Conservation (phyloP, 176 grass and related monocot species). For the Eremochloa ophiuroides region DNA sequence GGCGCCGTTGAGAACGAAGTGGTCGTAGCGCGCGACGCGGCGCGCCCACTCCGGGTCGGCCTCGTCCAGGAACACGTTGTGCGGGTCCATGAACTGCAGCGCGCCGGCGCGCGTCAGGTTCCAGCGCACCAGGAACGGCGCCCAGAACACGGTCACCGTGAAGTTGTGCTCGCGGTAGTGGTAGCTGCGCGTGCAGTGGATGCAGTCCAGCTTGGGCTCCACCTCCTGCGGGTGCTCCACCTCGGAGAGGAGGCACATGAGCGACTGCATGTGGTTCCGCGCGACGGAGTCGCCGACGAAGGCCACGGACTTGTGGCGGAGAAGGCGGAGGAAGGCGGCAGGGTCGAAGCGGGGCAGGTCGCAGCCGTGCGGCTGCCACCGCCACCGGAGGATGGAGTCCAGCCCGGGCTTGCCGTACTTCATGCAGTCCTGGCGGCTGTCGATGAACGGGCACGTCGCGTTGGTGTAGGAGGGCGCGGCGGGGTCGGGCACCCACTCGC, state of each 20-base stretch:
- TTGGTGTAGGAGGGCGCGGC: slow-evolving; percentile 62
- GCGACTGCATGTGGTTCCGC: slow-evolving; percentile 66
- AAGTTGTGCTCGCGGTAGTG: slow-evolving; percentile 40
- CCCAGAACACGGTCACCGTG: slow-evolving; percentile 55
- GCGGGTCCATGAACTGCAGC: slow-evolving; percentile 55
- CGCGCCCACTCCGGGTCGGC: slow-evolving; percentile 41
- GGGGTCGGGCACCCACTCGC: slow-evolving; percentile 42
- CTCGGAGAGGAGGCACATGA: slow-evolving; percentile 63
- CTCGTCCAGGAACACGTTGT: slow-evolving; percentile 74
- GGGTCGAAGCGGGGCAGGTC: slow-evolving; percentile 61
- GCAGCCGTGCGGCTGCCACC: slow-evolving; percentile 56
- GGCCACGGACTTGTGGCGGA: slow-evolving; percentile 50
- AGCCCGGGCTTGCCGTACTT: slow-evolving; percentile 55
- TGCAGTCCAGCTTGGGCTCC: slow-evolving; percentile 28
- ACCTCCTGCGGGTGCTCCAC: slow-evolving; percentile 37
- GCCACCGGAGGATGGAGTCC: slow-evolving; percentile 49
- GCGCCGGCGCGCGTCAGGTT: slow-evolving; percentile 30
- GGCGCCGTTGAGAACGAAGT: slow-evolving; percentile 59
- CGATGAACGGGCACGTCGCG: slow-evolving; percentile 53
- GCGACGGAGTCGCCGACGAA: slow-evolving; percentile 73
- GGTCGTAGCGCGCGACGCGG: slow-evolving; percentile 40
- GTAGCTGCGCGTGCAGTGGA: slow-evolving; percentile 56
- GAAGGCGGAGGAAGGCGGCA: slow-evolving; percentile 41
- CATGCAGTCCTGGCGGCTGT: slow-evolving; percentile 69
- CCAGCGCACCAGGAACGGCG: slow-evolving; percentile 58